Conservation (phyloP, 495 filamentous ascomycete species). For the Aspergillus carlsbadensis region DNA sequence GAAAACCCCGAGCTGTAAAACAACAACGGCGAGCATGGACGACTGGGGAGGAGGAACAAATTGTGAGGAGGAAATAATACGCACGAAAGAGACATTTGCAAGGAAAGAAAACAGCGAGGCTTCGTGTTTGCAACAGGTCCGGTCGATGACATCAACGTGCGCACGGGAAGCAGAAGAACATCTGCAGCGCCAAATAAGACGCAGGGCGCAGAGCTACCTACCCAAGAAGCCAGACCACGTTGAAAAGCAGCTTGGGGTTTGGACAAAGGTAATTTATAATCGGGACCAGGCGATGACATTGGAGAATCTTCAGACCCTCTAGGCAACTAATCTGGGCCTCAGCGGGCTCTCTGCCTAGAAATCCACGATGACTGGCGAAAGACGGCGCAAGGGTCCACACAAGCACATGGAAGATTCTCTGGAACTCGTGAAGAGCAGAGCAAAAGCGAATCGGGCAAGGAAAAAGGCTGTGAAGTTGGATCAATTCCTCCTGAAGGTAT, state of each 20-base stretch:
- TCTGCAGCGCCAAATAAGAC: too few species aligned
- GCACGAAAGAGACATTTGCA: too few species aligned
- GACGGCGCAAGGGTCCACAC: constrained; percentile 1
- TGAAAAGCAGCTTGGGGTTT: neutral
- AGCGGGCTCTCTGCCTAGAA: constrained; percentile 11
- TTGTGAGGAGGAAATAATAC: neutral
- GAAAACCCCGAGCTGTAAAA: neutral
- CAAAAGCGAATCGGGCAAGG: too few species aligned
- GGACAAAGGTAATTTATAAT: constrained; percentile 8
- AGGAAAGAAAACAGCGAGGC: neutral
- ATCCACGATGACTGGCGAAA: neutral
- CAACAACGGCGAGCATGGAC: neutral
- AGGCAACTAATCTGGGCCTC: constrained; percentile 7
- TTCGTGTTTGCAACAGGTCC: neutral
- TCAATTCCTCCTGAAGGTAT: too few species aligned
- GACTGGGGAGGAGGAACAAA: neutral
- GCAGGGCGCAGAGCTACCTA: neutral
- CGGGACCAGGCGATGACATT: constrained; percentile 1
- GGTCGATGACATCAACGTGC: constrained; percentile 7
- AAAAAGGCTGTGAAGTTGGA: too few species aligned
- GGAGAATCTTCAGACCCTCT: neutral
- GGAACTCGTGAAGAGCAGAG: neutral
- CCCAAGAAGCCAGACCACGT: neutral
- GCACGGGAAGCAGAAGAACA: neutral
- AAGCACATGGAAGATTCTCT: constrained; percentile 7